Base-by-base conservation (phyloP, 2,329 filamentous ascomycete genomes). In the Fusarium sarcochroum region DNA sequence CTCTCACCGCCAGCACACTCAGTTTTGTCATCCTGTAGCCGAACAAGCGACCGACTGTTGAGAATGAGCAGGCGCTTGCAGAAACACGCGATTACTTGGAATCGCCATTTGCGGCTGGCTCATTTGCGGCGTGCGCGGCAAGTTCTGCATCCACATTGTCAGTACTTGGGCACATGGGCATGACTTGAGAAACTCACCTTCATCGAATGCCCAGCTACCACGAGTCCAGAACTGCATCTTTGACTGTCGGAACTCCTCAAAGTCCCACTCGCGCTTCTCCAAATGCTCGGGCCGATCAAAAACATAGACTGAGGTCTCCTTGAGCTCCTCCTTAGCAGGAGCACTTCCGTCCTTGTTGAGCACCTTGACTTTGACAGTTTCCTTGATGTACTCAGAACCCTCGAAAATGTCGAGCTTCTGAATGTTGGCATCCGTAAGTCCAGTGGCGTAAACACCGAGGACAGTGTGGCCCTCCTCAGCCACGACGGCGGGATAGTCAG, bases 251-350 rank as follows among this genome's bases (percentile, higher is more conserved):
- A 98, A 98, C 66, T 92, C 89, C 47, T 90, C 89, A 80, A 94
- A 96, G 77, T 97, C 93, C 95, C 95, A 98, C 78, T 97, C 94
- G 21, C 82, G 79, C 32, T 87, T 83, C 78, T 97, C 93, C 18
- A 98, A 80, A 0, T 74, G 37, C 1, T 78, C 69, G 17, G 81
- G 77, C 2, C 81, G 66, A 44, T 83, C 81, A 79, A 86, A 94
- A 7, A 94, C 85, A 76, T 94, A 94, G 14, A 89, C 88, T 51
- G 86, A 82, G 4, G 89, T 86, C 63, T 83, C 79, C 50, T 86
- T 83, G 68, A 84, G 80, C 48, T 84, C 82, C 17, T 79, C 81
- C 58, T 82, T 80, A 3, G 78, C 75, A 41, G 81, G 75, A 44
- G 71, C 58, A 9, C 64, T 72, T n/a, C 81, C 82, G 15, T 80